Evolutionary conservation across 179 eudicot species (phyloP).

Genomic region (Carnegiea gigantea): DNA sequence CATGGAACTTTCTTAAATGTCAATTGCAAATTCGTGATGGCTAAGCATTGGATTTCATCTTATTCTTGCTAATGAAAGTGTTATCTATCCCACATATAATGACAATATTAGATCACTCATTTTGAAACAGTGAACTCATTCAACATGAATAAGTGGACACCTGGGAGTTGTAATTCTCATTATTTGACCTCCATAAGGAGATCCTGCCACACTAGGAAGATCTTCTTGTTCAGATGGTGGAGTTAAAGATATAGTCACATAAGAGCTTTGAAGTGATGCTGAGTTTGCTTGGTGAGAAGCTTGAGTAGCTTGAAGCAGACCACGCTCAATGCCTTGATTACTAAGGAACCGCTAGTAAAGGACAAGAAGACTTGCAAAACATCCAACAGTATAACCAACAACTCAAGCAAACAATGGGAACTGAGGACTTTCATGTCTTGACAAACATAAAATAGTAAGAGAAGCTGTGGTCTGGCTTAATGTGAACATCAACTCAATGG

Average conservation of each 20-base stretch:
- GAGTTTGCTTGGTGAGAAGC: conserved; percentile 40
- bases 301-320: conserved; percentile 41
- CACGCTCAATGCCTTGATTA: conserved; percentile 55
- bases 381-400: conserved; percentile 77
- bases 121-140: background rate
- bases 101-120: background rate
- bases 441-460: conserved; percentile 52
- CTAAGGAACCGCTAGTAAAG: conserved; percentile 73
- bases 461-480: conserved; percentile 70
- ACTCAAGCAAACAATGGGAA: conserved; percentile 82
- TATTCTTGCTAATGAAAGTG: background rate
- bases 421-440: conserved; percentile 70
- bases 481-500: conserved; percentile 62
- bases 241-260: conserved; percentile 52
- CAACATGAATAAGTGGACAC: conserved; percentile 31
- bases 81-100: background rate
- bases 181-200: conserved; percentile 36
- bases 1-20: background rate
- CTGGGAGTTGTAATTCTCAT: conserved; percentile 42
- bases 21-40: background rate
- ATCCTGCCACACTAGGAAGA: conserved; percentile 35
- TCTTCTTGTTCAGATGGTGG: conserved; percentile 52
- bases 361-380: conserved; percentile 64
- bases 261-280: conserved; percentile 45
- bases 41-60: background rate